Evolutionary conservation across 129 eudicot species (phyloP), one percentile per base, ranked within the genome.

Genomic region (Deinandra increscens): DNA sequence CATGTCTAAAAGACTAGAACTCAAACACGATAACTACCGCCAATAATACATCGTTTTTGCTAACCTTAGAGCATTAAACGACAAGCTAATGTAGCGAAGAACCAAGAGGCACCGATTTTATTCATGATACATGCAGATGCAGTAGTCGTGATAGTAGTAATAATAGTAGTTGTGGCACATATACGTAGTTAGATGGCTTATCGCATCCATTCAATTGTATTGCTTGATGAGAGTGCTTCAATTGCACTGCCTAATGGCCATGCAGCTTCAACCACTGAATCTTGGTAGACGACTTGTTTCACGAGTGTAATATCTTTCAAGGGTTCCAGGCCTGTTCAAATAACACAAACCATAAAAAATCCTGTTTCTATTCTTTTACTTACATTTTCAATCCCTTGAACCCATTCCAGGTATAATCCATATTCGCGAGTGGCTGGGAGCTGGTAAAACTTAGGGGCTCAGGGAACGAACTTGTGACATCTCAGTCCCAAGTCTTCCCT

Each of bases 191-290:
- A 26, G 31, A 26, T 3, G 31, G 31, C 1, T 26, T 1, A 26
- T 26, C 31, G 31, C 31, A 26, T 26, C 10, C 1, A 34, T 55
- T 55, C 36, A 55, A 55, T 6, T 55, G 7, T 14, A 53, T 53
- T 53, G 59, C 9, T 41, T 41, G 88, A 82, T 50, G 98, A 88
- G 10, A 84, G 85, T 2, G 75, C 91, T 65, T 92, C 98, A 70
- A 92, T 88, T 67, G 98, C 98, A 81, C 98, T 92, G 71, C 98
- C 98, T n/a, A 92, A 67, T 2, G 98, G 98, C 98, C 98, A 92
- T 23, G 98, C 98, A 11, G 98, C 98, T 83, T 92, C 98, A 55
- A 92, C 98, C 29, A 84, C 77, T 33, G 95, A 83, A 72, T 84
- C 83, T 58, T 83, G 86, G 64, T 92, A 92, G 60, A 81, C 61